Base-by-base conservation (phyloP, 1,139 yeast genomes). In the Hyphopichia buzzinii region DNA sequence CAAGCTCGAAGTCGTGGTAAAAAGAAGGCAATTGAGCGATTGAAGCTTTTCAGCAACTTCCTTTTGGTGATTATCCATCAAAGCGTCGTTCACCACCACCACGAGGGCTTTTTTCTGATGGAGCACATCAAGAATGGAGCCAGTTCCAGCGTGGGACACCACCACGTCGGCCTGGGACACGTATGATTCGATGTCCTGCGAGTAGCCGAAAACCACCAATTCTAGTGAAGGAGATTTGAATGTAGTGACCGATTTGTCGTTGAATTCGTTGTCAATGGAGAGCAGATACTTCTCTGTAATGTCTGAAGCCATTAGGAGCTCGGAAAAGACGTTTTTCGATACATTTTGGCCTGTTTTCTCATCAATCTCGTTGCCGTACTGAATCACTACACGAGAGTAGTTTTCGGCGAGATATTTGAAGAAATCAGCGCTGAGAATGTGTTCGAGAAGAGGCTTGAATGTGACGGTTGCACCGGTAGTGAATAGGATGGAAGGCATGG, bases 101-200 rank as follows among this genome's bases (percentile, higher is more conserved):
- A 90, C 63, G 38, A 90, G 62, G 14, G 74, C 77, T 50, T 77
- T 79, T 3, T 62, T 41, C 23, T 67, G 56, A 16, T 90, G 67
- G 26, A 88, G 59, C 0, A 86, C 74, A 50, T 92, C 98, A 15
- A 92, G 59, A 8, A 92, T 85, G 0, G 96, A 85, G 2, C 98
- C 98, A 0, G 97, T 87, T 2, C 94, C 97, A 0, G 96, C 97
- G 56, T 92, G 97, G 1, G 96, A 81, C 10, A 92, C 72, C 6
- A 90, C 84, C 30, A 86, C 49, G 37, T 79, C 79, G 1, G 75
- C 62, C 3, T 52, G 31, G 0, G 47, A 26, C 1, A 82, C 72
- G 54, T 42, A 75, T 41, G 7, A 46, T 34, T 32, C 57, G 51
- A 49, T 83, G 54, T 46, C 64, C 2, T 58, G 45, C 4, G 77